These are phyloP conservation scores for Asterophora lycoperdoides DNA, from an alignment of 768 basidiomycete species.

Conservation along the genomic window DNA sequence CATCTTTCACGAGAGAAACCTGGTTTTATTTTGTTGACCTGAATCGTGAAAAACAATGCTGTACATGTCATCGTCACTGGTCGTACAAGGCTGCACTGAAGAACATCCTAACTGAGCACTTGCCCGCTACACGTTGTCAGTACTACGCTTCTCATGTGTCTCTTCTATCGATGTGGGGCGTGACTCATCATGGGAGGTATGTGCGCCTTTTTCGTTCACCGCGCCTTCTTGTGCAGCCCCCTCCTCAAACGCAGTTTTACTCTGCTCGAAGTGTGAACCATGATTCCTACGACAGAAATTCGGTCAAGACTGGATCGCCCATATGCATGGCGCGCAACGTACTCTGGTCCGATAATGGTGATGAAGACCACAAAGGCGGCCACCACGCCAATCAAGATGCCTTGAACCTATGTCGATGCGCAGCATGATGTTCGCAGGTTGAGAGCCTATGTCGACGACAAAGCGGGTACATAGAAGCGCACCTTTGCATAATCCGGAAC, in stretches of 20 bases:
- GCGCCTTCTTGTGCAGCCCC: slow-evolving; percentile 54
- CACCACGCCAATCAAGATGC: slow-evolving; percentile 83
- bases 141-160: slow-evolving; percentile 4
- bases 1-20: no score
- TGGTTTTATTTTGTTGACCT: no score
- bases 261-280: slow-evolving; percentile 79
- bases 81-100: no score
- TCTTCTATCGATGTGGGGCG: slow-evolving; percentile 4
- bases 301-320: neutral
- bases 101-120: no score
- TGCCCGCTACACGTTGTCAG: neutral
- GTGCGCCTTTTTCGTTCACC: slow-evolving; percentile 23
- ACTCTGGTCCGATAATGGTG: slow-evolving; percentile 76
- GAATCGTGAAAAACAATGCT: no score
- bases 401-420: slow-evolving; percentile 52
- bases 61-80: no score
- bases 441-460: neutral
- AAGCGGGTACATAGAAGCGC: neutral
- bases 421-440: slow-evolving; percentile 12
- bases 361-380: slow-evolving; percentile 73
- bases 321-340: slow-evolving; percentile 23
- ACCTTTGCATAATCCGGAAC: slow-evolving; percentile 66
- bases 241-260: slow-evolving; percentile 74
- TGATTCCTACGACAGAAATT: slow-evolving; percentile 46
- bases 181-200: neutral